Percentiles rank a stretch among this genome's conserved stretches.
phyloP scores from a whole-genome alignment of 2,329 filamentous ascomycete species.

The Talaromyces sp. region DNA sequence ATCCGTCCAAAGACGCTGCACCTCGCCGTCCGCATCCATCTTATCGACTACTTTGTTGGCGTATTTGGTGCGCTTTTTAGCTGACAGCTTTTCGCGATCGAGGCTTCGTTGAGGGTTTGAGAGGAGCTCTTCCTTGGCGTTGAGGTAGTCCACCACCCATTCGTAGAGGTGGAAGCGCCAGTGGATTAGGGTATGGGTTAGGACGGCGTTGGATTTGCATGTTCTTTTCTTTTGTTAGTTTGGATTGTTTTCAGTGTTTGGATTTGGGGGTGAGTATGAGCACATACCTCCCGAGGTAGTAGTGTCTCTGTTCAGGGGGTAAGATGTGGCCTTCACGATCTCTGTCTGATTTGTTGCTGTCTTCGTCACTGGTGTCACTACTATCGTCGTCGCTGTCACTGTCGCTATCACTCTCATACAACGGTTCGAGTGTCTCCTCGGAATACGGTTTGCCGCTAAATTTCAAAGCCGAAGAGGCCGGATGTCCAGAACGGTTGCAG shows the following conservation, averaged over 20 bases:
- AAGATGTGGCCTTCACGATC: slow-evolving; percentile 39
- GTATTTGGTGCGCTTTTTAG: slow-evolving; percentile 54
- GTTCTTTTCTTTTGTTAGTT: slow-evolving; percentile 28
- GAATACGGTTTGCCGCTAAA: slow-evolving; percentile 64
- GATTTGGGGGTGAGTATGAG: too few relatives aligned
- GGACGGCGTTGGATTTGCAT: slow-evolving; percentile 61
- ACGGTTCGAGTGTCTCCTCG: slow-evolving; percentile 59
- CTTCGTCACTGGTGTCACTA: slow-evolving; percentile 12
- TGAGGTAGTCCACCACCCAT: slow-evolving; percentile 61
- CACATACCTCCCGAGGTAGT: slow-evolving; percentile 50
- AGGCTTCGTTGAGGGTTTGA: slow-evolving; percentile 51
- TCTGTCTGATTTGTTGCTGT: neutral
- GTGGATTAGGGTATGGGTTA: slow-evolving; percentile 66
- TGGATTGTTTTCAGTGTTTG: neutral
- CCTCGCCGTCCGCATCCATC: slow-evolving; percentile 57
- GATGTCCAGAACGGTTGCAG: slow-evolving; percentile 64
- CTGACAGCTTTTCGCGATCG: slow-evolving; percentile 57
- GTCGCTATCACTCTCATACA: slow-evolving; percentile 47
- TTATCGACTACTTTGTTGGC: slow-evolving; percentile 60
- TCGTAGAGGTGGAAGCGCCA: slow-evolving; percentile 72
- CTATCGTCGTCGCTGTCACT: slow-evolving; percentile 36
- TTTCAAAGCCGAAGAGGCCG: slow-evolving; percentile 59
- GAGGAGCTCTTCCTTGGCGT: slow-evolving; percentile 52
- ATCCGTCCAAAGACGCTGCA: slow-evolving; percentile 58
- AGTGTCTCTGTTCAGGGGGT: slow-evolving; percentile 42